These are phyloP conservation scores for Wallacemonas collosoma DNA, from an alignment of 208 protist species.

Conservation along the genomic window DNA sequence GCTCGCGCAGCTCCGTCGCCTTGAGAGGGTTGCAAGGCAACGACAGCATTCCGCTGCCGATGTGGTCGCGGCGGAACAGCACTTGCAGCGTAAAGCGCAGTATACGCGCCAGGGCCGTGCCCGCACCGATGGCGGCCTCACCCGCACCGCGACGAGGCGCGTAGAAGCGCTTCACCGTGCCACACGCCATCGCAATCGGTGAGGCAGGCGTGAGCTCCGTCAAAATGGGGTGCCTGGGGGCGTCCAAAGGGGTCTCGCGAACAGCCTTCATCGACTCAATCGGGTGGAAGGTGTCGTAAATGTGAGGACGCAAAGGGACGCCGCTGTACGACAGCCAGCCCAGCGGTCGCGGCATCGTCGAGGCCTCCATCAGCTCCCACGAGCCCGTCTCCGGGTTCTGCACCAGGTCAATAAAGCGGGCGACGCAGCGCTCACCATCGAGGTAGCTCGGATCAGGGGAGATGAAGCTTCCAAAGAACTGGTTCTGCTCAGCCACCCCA, in stretches of 20 bases:
- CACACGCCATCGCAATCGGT: constrained; percentile 32
- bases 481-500: constrained; percentile 81
- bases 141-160: constrained; percentile 37
- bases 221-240: constrained; percentile 46
- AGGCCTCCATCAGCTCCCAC: constrained; percentile 44
- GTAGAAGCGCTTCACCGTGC: constrained; percentile 31
- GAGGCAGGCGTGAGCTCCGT: constrained; percentile 35
- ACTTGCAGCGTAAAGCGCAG: constrained; percentile 62
- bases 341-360: constrained; percentile 26
- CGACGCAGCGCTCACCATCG: constrained; percentile 65
- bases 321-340: constrained; percentile 71
- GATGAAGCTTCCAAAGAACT: constrained; percentile 53
- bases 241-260: constrained; percentile 42
- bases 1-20: constrained; percentile 27
- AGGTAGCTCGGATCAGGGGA: constrained; percentile 54
- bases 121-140: constrained; percentile 43
- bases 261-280: constrained; percentile 37
- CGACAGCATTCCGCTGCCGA: constrained; percentile 37
- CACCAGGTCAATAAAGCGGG: constrained; percentile 43
- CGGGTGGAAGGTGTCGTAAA: constrained; percentile 47
- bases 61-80: constrained; percentile 48
- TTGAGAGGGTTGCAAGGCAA: constrained; percentile 61
- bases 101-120: constrained; percentile 50
- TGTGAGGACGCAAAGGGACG: constrained; percentile 39
- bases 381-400: constrained; percentile 31